phyloP scores from a whole-genome alignment of 257 asterid species.

The Solanum commersonii region DNA sequence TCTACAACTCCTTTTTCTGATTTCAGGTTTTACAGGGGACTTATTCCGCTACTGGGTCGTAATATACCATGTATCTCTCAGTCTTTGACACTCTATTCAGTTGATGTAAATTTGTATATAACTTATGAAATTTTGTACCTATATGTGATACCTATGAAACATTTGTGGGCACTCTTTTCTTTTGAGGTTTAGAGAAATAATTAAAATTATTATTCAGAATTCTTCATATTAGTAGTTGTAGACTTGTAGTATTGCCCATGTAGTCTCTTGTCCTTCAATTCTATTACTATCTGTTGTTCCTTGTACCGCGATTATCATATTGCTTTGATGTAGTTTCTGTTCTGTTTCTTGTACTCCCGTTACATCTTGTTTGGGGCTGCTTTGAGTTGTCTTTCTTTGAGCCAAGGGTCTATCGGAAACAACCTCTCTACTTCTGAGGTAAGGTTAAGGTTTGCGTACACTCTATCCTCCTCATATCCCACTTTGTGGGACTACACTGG shows the following conservation, averaged over 20 bases:
- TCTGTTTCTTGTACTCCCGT: not conserved
- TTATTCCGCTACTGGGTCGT: conserved; percentile 38
- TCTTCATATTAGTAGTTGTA: not conserved
- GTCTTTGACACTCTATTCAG: not conserved
- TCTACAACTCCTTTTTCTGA: not conserved
- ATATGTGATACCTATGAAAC: not conserved
- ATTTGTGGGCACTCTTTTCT: not conserved
- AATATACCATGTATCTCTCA: conserved; percentile 32
- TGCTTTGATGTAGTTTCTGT: not conserved
- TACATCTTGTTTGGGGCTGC: not conserved
- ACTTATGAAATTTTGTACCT: not conserved
- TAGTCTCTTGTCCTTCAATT: not conserved
- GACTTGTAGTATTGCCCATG: not conserved
- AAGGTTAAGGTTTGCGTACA: not conserved
- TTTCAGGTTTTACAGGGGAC: conserved; percentile 37
- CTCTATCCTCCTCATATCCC: not conserved
- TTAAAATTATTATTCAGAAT: not conserved
- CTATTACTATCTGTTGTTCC: not conserved
- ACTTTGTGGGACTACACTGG: not conserved
- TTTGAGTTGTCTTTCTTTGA: not conserved
- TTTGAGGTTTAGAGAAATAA: not conserved
- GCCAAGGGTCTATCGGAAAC: not conserved
- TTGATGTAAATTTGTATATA: not conserved
- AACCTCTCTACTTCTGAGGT: not conserved
- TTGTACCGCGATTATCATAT: not conserved